phyloP scores from a whole-genome alignment of 2,329 filamentous ascomycete genomes.

The Stromatinia cepivora region DNA sequence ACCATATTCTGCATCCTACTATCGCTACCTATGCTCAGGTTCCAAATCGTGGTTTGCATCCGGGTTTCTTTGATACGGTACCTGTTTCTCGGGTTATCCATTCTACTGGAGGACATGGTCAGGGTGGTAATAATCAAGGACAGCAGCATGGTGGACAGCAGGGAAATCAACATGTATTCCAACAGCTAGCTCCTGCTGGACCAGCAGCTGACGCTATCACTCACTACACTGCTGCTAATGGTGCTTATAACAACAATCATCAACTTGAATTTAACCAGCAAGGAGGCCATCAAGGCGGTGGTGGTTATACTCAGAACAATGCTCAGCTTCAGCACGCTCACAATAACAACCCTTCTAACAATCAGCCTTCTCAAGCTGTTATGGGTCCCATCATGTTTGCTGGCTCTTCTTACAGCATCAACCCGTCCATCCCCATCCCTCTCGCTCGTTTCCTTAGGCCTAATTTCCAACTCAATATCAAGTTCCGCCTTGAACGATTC shows the following conservation, averaged over 20 bases:
- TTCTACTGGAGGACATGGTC: no score
- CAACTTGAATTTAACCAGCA: neutral
- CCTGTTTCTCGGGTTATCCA: neutral
- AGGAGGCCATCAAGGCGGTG: neutral
- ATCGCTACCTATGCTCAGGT: neutral
- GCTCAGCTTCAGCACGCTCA: neutral
- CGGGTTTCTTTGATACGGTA: neutral
- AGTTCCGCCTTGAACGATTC: constrained; percentile 17
- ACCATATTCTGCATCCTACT: neutral
- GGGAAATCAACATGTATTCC: neutral
- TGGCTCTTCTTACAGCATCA: neutral
- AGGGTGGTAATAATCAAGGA: neutral
- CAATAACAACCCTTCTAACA: neutral
- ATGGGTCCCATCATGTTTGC: neutral
- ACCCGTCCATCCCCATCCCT: neutral
- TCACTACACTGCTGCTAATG: neutral
- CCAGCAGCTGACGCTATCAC: neutral
- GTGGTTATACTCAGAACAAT: neutral
- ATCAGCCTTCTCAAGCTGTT: neutral
- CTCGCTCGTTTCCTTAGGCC: neutral
- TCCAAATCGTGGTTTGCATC: neutral
- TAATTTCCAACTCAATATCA: neutral
- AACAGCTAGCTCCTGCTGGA: neutral
- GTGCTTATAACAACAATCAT: neutral
- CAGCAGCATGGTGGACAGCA: neutral